These are phyloP conservation scores for Tetrapisispora iriomotensis DNA, from an alignment of 805 yeast species.

Conservation along the genomic window DNA sequence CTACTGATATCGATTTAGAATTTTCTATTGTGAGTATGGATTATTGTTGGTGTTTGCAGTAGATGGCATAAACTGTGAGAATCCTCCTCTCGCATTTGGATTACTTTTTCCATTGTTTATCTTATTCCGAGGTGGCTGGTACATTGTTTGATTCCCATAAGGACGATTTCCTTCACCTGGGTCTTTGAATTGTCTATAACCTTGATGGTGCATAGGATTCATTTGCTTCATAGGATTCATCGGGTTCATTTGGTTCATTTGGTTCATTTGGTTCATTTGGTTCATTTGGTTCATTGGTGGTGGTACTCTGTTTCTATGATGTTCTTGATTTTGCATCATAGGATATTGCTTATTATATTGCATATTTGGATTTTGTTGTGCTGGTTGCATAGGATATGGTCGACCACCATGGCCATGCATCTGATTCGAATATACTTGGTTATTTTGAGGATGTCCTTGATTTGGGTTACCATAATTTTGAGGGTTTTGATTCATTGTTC, in stretches of 20 bases:
- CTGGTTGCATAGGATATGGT: slow-evolving; percentile 1
- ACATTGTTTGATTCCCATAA: slow-evolving; percentile 1
- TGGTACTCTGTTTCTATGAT: slow-evolving; percentile 1
- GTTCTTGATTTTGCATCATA: neutral
- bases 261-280: slow-evolving; percentile 3
- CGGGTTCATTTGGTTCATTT: neutral
- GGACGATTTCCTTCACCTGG: slow-evolving; percentile 4
- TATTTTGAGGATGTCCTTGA: neutral
- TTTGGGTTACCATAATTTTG: neutral
- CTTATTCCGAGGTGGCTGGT: slow-evolving; percentile 1
- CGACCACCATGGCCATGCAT: too few species aligned
- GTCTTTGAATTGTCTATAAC: slow-evolving; percentile 1
- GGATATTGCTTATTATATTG: neutral
- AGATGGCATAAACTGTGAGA: slow-evolving; percentile 28
- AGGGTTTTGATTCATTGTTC: neutral
- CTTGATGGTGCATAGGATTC: neutral
- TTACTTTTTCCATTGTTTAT: slow-evolving; percentile 8
- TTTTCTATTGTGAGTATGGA: slow-evolving; percentile 18
- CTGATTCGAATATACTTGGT: too few species aligned
- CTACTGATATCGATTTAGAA: too few species aligned
- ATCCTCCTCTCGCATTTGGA: slow-evolving; percentile 18
- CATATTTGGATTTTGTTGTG: neutral
- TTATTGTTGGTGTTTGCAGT: slow-evolving; percentile 11
- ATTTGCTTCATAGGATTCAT: too few species aligned
- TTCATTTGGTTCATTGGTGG: neutral